Conservation (phyloP, 495 filamentous ascomycete species). For the Tuber melanosporum region DNA sequence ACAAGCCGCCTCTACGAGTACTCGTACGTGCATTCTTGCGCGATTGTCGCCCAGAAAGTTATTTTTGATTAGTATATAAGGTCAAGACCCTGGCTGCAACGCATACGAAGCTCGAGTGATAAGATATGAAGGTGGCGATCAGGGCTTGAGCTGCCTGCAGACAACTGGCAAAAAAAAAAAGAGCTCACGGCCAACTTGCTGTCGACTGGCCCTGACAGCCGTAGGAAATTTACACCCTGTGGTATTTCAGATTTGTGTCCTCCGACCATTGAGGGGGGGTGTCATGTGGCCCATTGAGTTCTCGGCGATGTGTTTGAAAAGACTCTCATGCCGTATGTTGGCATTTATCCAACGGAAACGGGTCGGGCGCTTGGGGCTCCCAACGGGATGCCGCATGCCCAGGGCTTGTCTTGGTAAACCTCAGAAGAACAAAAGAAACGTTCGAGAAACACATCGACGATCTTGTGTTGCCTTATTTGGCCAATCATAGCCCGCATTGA, state of each 20-base stretch:
- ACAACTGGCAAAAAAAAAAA: neutral
- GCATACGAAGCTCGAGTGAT: neutral
- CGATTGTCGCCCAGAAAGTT: neutral
- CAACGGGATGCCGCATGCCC: neutral
- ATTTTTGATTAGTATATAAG: neutral
- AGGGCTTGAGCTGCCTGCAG: neutral
- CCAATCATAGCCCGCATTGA: neutral
- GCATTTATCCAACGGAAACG: neutral
- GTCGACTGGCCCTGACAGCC: neutral
- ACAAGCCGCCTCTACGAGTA: neutral
- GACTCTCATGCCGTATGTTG: neutral
- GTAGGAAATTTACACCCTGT: neutral
- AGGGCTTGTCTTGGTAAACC: neutral
- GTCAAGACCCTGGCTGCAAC: neutral
- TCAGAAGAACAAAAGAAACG: neutral
- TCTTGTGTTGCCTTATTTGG: neutral
- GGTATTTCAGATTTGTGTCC: neutral
- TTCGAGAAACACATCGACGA: conserved; percentile 1
- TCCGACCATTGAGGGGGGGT: neutral
- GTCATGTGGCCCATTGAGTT: conserved; percentile 1
- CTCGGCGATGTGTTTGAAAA: neutral
- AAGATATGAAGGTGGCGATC: neutral
- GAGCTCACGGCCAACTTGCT: neutral
- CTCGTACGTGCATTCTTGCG: neutral
- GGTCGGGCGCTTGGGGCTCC: neutral